Conservation (phyloP, 1,284 basidiomycete species). For the Amylostereum chailletii region DNA sequence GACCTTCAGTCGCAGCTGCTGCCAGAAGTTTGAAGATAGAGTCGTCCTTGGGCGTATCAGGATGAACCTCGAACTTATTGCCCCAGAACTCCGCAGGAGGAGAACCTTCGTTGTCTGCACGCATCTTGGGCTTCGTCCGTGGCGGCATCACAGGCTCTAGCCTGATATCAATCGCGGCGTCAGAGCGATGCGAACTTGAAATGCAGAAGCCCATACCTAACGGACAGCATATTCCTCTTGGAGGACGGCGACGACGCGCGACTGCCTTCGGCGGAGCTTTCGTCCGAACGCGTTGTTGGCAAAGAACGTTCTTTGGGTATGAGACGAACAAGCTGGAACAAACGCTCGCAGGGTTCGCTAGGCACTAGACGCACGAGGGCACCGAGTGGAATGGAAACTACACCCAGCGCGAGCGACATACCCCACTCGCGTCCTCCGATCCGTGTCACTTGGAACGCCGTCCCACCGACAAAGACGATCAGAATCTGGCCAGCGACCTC, state of each 20-base stretch:
- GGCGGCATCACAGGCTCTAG: too few species aligned
- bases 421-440: constrained; percentile 87
- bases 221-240: too few species aligned
- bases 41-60: constrained; percentile 60
- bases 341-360: constrained; percentile 67
- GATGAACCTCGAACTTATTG: constrained; percentile 81
- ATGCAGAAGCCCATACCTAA: too few species aligned
- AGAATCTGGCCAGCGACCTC: constrained; percentile 83
- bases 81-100: constrained; percentile 75
- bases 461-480: constrained; percentile 88
- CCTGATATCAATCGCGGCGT: too few species aligned
- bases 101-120: too few species aligned
- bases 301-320: constrained; percentile 53
- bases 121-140: too few species aligned
- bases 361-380: constrained; percentile 78
- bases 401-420: constrained; percentile 81
- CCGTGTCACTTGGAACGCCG: constrained; percentile 84
- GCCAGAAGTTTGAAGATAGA: constrained; percentile 27
- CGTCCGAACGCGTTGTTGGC: too few species aligned
- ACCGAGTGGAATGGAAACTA: constrained; percentile 85
- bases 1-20: too few species aligned
- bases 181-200: too few species aligned
- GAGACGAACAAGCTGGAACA: constrained; percentile 61
- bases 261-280: too few species aligned
- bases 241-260: too few species aligned